A percentile compares a stretch with the other conserved stretches of the same genome.
These are phyloP conservation scores for Pezicula carpinea DNA, from an alignment of 2,329 filamentous ascomycete genomes.

Conservation along the genomic window DNA sequence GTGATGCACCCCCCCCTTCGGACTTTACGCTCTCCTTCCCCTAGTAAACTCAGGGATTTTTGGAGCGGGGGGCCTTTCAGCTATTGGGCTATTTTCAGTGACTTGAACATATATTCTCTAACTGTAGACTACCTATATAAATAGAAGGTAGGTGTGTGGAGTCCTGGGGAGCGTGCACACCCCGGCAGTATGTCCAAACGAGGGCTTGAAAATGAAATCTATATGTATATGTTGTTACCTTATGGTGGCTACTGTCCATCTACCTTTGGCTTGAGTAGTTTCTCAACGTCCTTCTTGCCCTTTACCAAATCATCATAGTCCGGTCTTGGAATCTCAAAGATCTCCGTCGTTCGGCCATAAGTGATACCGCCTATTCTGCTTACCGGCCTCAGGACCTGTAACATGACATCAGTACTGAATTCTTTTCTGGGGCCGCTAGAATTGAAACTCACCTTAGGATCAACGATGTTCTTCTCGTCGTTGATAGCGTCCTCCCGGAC, in stretches of 20 bases:
- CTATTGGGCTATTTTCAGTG: too few relatives aligned
- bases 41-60: too few relatives aligned
- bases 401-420: conserved; percentile 7
- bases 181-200: too few relatives aligned
- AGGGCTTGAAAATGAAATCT: too few relatives aligned
- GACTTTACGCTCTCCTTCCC: too few relatives aligned
- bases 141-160: too few relatives aligned
- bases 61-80: too few relatives aligned
- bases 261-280: neutral
- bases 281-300: conserved; percentile 38
- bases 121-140: too few relatives aligned
- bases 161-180: too few relatives aligned
- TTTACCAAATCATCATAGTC: conserved; percentile 40
- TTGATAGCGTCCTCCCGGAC: conserved; percentile 84
- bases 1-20: too few relatives aligned
- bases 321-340: conserved; percentile 64
- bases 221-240: neutral
- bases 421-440: neutral
- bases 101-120: too few relatives aligned
- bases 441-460: conserved; percentile 53
- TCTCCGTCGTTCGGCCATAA: conserved; percentile 68
- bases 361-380: conserved; percentile 80
- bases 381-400: conserved; percentile 66
- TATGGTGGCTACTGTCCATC: neutral
- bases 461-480: conserved; percentile 67